Evolutionary conservation across 2,329 filamentous ascomycete species (phyloP), one percentile per base, ranked within the genome.

Genomic region (Furcasterigmium furcatum): DNA sequence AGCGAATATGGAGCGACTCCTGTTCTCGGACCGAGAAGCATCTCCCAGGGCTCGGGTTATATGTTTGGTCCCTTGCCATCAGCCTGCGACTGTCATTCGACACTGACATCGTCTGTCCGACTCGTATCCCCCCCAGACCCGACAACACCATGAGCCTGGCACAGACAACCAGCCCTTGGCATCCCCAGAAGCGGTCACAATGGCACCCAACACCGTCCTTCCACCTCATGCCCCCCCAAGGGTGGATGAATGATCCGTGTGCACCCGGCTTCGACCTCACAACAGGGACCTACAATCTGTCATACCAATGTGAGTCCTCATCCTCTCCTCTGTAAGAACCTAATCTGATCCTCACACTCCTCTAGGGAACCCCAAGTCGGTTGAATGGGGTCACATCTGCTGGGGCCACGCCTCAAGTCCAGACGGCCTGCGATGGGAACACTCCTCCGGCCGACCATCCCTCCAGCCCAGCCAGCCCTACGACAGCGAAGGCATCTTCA

Each of bases 401-500:
- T 75, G 70, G 73, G 77, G 76, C 3, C 72, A 79, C 51, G 74
- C 75, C 5, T 74, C 67, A 3, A 77, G 72, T 45, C 48, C 36
- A 20, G 58, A 64, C 21, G 52, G 55, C 3, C 56, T 69, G 14
- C 70, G 65, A 13, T 79, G 76, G 76, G 52, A 71, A 49, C 63
- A 67, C 27, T 62, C 59, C 20, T 58, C 68, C 29, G 36, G 46
- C 6, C 45, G 44, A 55, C 73, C 46, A 39, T 67, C 50, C 52
- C 62, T 46, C 19, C 62, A 63, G 13, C 68, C 67, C 0, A 53
- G 45, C 60, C 63, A 62, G 34, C 59, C 61, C 8, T 78, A 79
- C 53, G 72, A 79, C 46, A 64, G 70, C 2, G 61, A 77, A 12
- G 75, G 76, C 1, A 71, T 78, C 25, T 79, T 79, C 55, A 74